Base-by-base conservation (phyloP, 2,329 filamentous ascomycete species). In the Aschersonia sp. region DNA sequence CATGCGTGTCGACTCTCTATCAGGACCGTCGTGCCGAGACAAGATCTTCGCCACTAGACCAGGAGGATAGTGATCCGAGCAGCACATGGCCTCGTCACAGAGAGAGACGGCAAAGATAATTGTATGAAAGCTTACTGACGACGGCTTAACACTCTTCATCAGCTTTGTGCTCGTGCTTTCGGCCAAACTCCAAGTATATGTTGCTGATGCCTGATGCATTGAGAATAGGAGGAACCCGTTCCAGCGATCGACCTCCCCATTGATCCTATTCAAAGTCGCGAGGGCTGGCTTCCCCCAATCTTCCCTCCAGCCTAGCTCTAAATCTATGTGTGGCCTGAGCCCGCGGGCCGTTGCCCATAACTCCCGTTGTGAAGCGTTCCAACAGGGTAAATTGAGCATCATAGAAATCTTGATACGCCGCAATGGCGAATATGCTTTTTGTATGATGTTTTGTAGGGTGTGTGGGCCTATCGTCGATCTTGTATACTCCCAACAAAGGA, bases 401-500 rank as follows among this genome's bases (percentile, higher is more conserved):
- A 6, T 9, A 12, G 40, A 42, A 9, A 2, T n/a, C 40, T 42
- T n/a, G 10, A 9, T 10, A 2, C 10, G 9, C 9, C 20, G 10
- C n/a, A 2, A 42, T 12, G 40, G 9, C 40, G 3, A 42, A 20
- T 20, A 28, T 42, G 10, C 6, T 42, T 6, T 42, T 42, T 9
- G 9, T 6, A 12, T 42, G 9, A 5, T 9, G n/a, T n/a, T 9
- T 9, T 42, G 10, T 2, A 9, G 32, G 32, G 7, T 28, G 5
- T n/a, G 28, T 12, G 28, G 31, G 35, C 28, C 30, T 58, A 65
- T 58, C 61, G 59, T 51, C 61, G 58, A 53, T 77, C 77, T 55
- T 74, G 70, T 53, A 82, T 69, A 61, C 77, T 82, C 53, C 77
- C 77, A 35, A 79, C 75, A 58, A 80, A 81, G 31, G 78, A 80